phyloP scores from a whole-genome alignment of 129 eudicot species.

The Ambrosia trifida region DNA sequence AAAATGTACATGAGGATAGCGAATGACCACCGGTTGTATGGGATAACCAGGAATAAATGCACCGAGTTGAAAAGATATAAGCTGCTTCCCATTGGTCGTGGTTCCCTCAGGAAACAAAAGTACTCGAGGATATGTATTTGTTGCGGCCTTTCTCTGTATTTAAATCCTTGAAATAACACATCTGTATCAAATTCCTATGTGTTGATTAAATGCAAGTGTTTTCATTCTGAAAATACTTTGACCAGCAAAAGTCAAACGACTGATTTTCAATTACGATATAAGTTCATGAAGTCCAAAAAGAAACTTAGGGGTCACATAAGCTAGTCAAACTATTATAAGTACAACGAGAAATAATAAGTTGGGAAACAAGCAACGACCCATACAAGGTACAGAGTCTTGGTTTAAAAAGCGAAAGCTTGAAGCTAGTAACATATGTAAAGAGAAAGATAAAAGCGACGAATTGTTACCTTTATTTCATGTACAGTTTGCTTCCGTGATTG shows the following conservation, averaged over 20 bases:
- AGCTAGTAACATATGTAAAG: slow-evolving; percentile 2
- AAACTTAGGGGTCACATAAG: neutral
- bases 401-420: neutral
- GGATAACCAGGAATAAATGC: slow-evolving; percentile 94
- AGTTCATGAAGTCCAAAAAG: neutral
- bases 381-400: neutral
- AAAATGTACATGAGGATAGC: slow-evolving; percentile 93
- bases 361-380: neutral
- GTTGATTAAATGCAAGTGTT: slow-evolving; percentile 36
- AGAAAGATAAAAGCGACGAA: slow-evolving; percentile 21
- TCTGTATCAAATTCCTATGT: slow-evolving; percentile 91
- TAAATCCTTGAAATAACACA: slow-evolving; percentile 77
- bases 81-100: slow-evolving; percentile 80
- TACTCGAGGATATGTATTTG: slow-evolving; percentile 71
- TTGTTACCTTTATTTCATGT: slow-evolving; percentile 91
- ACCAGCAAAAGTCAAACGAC: slow-evolving; percentile 11
- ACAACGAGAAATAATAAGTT: neutral
- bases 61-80: slow-evolving; percentile 92
- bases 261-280: neutral
- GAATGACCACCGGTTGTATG: slow-evolving; percentile 87
- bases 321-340: neutral
- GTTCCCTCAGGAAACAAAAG: slow-evolving; percentile 99
- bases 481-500: slow-evolving; percentile 87
- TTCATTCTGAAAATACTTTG: neutral
- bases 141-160: slow-evolving; percentile 96